These are phyloP conservation scores for Acanthochlamys bracteata DNA, from an alignment of 106 monocot species.

Conservation along the genomic window DNA sequence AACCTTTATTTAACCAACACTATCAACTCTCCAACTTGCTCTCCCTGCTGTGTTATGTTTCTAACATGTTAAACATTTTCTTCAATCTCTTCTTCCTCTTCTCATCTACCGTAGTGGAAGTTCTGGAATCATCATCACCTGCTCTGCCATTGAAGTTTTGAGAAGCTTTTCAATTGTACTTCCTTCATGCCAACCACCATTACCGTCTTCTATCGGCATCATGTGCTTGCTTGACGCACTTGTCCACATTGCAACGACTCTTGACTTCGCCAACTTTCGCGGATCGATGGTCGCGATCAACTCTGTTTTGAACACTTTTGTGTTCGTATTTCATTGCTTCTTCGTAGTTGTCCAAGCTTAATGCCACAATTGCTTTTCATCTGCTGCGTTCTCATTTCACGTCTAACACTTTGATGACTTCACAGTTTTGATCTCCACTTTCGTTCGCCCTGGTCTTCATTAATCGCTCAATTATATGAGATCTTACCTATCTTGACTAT, in stretches of 20 bases:
- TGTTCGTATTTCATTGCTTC: slow-evolving; percentile 67
- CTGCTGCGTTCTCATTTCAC: slow-evolving; percentile 41
- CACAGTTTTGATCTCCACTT: slow-evolving; percentile 49
- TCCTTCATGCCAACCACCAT: slow-evolving; percentile 33
- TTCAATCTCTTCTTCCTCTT: slow-evolving; percentile 6
- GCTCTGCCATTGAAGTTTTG: slow-evolving; percentile 10
- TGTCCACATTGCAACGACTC: slow-evolving; percentile 64
- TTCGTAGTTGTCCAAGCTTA: slow-evolving; percentile 13
- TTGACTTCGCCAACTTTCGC: slow-evolving; percentile 56
- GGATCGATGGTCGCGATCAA: slow-evolving; percentile 76
- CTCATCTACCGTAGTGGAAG: background rate
- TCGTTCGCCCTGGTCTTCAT: slow-evolving; percentile 51
- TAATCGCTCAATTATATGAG: slow-evolving; percentile 53
- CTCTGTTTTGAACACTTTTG: slow-evolving; percentile 50
- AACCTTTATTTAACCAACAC: background rate
- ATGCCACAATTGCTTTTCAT: slow-evolving; percentile 33
- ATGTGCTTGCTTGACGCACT: slow-evolving; percentile 25
- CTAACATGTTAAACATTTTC: background rate
- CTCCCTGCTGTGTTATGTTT: no score
- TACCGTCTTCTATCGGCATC: slow-evolving; percentile 11
- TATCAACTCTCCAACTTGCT: background rate
- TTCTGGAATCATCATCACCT: no score
- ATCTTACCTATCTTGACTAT: slow-evolving; percentile 36
- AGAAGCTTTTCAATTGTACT: slow-evolving; percentile 66
- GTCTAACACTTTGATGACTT: slow-evolving; percentile 53